A percentile compares a stretch with the other conserved stretches of the same genome.
Conservation (phyloP, 495 filamentous ascomycete genomes). For the Aspergillus saccharolyticus region DNA sequence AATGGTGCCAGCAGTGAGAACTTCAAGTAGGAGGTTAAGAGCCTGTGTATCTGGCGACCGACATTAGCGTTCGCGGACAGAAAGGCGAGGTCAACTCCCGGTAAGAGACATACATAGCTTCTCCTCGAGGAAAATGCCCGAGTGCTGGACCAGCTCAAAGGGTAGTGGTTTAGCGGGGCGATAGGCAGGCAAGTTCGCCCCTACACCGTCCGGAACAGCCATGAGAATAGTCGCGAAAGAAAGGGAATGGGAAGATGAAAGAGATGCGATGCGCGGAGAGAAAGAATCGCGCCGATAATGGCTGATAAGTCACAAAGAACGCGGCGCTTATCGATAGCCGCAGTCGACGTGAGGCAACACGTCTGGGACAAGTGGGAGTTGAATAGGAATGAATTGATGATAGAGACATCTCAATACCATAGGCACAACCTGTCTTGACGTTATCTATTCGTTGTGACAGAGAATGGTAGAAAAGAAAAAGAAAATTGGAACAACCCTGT, state of each 20-base stretch:
- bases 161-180: constrained; percentile 51
- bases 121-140: constrained; percentile 71
- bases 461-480: no score
- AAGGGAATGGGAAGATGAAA: not conserved
- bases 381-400: no score
- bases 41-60: constrained; percentile 57
- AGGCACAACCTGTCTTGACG: no score
- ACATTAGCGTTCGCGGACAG: constrained; percentile 1
- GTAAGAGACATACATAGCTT: constrained; percentile 51
- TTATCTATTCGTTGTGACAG: no score
- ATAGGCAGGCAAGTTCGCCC: constrained; percentile 30
- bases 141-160: constrained; percentile 58
- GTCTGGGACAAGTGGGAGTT: no score
- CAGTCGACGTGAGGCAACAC: not conserved
- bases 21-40: constrained; percentile 60
- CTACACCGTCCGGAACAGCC: constrained; percentile 18
- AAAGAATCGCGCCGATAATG: not conserved
- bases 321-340: constrained; percentile 15
- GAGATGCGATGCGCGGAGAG: not conserved
- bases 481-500: no score
- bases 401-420: no score
- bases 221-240: not conserved
- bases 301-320: not conserved
- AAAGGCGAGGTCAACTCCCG: constrained; percentile 12
- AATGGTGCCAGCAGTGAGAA: constrained; percentile 54